Evolutionary conservation across 1,284 basidiomycete genomes (phyloP).

Genomic region (Melampsora larici-populina): DNA sequence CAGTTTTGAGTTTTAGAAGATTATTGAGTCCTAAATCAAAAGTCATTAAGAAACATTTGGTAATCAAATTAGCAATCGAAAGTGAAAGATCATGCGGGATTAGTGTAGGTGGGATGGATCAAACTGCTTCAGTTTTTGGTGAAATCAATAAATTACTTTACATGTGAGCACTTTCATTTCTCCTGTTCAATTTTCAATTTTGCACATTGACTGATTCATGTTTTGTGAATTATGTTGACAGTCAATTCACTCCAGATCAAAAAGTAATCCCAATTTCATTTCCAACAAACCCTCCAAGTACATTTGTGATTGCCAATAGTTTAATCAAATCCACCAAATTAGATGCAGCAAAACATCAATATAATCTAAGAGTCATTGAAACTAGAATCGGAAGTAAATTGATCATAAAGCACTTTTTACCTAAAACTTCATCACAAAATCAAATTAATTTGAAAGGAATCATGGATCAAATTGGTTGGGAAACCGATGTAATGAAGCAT

Average conservation of each 20-base stretch:
- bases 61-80: conserved; percentile 9
- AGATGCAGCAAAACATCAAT: conserved; percentile 26
- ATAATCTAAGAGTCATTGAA: conserved; percentile 35
- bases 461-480: neutral
- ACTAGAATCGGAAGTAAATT: conserved; percentile 10
- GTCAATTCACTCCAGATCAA: conserved; percentile 16
- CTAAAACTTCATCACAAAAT: neutral
- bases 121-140: conserved; percentile 34
- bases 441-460: neutral
- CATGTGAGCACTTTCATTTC: conserved; percentile 15
- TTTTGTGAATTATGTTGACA: neutral
- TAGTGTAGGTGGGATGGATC: conserved; percentile 36
- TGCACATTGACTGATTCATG: neutral
- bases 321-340: conserved; percentile 28
- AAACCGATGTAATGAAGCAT: neutral
- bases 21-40: conserved; percentile 7
- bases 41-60: conserved; percentile 7
- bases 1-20: conserved; percentile 18
- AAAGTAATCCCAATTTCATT: conserved; percentile 14
- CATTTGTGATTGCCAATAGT: conserved; percentile 37
- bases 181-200: neutral
- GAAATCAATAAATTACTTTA: conserved; percentile 23
- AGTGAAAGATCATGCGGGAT: conserved; percentile 20
- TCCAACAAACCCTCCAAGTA: neutral
- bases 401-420: neutral